Conservation (phyloP, 2,329 filamentous ascomycete species). For the Ophiosphaerella narmari region DNA sequence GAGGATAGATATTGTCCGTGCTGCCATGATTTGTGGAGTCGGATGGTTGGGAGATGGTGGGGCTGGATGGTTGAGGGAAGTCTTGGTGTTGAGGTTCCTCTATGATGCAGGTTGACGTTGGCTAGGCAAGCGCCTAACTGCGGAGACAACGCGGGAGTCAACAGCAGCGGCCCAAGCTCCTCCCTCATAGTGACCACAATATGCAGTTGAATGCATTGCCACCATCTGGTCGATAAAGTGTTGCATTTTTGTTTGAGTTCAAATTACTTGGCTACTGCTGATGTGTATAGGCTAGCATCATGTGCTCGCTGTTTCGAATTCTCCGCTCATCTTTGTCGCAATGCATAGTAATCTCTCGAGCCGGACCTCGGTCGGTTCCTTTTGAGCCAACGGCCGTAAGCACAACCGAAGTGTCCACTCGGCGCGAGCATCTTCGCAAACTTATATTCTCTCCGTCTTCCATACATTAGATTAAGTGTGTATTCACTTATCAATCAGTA, state of each 20-base stretch:
- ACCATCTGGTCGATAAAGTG: background rate
- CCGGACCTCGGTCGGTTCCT: slow-evolving; percentile 26
- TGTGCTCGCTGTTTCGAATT: background rate
- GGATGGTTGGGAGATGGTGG: background rate
- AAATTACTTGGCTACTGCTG: background rate
- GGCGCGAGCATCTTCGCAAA: too few relatives aligned
- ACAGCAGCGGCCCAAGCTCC: slow-evolving; percentile 8
- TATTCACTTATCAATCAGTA: too few relatives aligned
- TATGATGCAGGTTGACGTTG: slow-evolving; percentile 25
- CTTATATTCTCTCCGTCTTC: too few relatives aligned
- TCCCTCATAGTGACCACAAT: background rate
- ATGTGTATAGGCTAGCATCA: background rate
- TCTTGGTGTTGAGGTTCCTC: slow-evolving; percentile 3
- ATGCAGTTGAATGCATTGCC: background rate
- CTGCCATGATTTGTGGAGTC: slow-evolving; percentile 56
- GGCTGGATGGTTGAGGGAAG: background rate
- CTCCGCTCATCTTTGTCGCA: background rate
- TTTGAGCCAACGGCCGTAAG: background rate
- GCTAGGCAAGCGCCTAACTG: slow-evolving; percentile 16
- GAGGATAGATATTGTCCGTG: slow-evolving; percentile 73
- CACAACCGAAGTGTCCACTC: background rate
- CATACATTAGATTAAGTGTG: too few relatives aligned
- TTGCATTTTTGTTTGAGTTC: too few relatives aligned
- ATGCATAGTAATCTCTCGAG: slow-evolving; percentile 12
- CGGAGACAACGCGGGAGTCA: slow-evolving; percentile 13